A percentile compares a stretch with the other conserved stretches of the same genome.
Conservation (phyloP, 495 filamentous ascomycete genomes). For the Penicillium crystallinum region DNA sequence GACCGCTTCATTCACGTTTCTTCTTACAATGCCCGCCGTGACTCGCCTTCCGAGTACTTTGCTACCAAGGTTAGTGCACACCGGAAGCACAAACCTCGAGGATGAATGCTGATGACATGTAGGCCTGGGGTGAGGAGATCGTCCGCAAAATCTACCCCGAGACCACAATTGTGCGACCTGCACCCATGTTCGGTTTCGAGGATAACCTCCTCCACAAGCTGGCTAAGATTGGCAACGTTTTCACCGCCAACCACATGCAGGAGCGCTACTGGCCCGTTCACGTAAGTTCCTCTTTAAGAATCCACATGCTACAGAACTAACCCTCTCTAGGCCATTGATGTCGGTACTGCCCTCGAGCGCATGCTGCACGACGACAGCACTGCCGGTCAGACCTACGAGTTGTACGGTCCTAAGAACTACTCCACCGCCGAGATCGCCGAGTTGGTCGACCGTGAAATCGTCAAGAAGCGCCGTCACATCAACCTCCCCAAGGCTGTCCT, state of each 20-base stretch:
- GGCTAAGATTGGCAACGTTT: slow-evolving; percentile 68
- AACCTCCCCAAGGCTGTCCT: slow-evolving; percentile 80
- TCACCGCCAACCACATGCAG: slow-evolving; percentile 89
- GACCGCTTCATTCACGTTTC: slow-evolving; percentile 97
- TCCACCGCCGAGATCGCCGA: slow-evolving; percentile 79
- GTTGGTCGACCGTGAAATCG: slow-evolving; percentile 86
- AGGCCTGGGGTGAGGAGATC: slow-evolving; percentile 77
- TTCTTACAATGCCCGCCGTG: slow-evolving; percentile 79
- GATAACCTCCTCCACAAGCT: slow-evolving; percentile 86
- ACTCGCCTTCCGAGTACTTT: slow-evolving; percentile 81
- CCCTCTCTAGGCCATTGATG: slow-evolving; percentile 66
- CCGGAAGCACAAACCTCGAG: not conserved
- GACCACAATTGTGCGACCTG: slow-evolving; percentile 93
- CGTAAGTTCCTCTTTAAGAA: slow-evolving; percentile 46
- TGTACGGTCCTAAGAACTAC: slow-evolving; percentile 92
- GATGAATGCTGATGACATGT: slow-evolving; percentile 14
- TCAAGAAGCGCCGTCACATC: slow-evolving; percentile 82
- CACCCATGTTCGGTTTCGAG: slow-evolving; percentile 91
- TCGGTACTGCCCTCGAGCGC: slow-evolving; percentile 77
- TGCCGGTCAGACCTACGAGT: slow-evolving; percentile 85
- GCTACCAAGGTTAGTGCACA: slow-evolving; percentile 67
- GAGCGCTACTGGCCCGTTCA: slow-evolving; percentile 90
- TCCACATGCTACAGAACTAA: not conserved
- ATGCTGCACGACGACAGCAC: slow-evolving; percentile 90
- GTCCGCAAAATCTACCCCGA: slow-evolving; percentile 91